Conservation (phyloP, 139 green algal species). For the Asterochloris erici region DNA sequence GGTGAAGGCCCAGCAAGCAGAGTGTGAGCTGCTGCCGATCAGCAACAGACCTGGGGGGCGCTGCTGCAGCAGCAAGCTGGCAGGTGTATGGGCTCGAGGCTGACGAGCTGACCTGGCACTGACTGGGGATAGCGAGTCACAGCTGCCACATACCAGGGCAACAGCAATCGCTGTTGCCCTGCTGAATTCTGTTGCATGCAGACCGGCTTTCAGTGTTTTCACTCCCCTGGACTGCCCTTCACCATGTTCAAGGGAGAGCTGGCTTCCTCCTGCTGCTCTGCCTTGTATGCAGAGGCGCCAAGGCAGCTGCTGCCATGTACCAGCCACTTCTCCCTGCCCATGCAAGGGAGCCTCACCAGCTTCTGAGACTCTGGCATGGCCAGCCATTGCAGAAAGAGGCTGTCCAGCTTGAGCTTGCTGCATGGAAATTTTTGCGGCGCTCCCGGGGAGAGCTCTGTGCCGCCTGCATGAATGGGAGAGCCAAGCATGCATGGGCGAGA, state of each 20-base stretch:
- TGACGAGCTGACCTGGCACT: neutral
- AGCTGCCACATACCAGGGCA: too few relatives aligned
- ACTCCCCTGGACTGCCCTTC: too few relatives aligned
- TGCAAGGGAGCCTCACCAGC: conserved; percentile 55
- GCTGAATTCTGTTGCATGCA: too few relatives aligned
- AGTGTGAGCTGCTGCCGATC: neutral
- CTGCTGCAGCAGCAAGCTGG: neutral
- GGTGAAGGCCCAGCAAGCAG: neutral
- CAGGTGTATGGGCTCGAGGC: neutral
- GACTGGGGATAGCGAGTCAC: neutral
- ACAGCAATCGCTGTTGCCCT: too few relatives aligned
- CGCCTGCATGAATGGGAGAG: too few relatives aligned
- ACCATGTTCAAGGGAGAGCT: too few relatives aligned
- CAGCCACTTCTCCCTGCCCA: neutral
- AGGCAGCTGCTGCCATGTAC: too few relatives aligned
- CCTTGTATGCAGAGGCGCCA: neutral
- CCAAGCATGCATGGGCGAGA: too few relatives aligned
- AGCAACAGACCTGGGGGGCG: neutral
- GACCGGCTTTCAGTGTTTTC: too few relatives aligned
- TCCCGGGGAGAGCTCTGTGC: too few relatives aligned
- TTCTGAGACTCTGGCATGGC: conserved; percentile 81
- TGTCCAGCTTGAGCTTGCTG: conserved; percentile 57
- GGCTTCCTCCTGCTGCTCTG: too few relatives aligned
- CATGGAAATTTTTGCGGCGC: conserved; percentile 7
- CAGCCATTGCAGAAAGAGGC: conserved; percentile 97